These are phyloP conservation scores for Globisporangium rhizosaccharum DNA, from an alignment of 352 stramenopile genomes.

Conservation along the genomic window DNA sequence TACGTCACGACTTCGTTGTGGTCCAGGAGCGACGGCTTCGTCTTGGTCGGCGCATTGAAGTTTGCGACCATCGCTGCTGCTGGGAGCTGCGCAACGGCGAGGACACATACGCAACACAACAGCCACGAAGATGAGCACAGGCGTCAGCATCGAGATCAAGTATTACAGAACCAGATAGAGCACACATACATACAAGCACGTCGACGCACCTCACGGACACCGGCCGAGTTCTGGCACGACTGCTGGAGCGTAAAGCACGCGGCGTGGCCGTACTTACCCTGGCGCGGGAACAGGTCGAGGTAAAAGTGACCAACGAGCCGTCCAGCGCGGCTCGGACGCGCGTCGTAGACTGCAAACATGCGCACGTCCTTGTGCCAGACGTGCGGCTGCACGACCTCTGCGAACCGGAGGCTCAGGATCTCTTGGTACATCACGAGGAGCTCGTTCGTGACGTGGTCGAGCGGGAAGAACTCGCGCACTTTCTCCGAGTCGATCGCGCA, in stretches of 20 bases:
- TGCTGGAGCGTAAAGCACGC: conserved; percentile 89
- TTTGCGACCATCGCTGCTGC: conserved; percentile 90
- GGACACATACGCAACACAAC: not conserved
- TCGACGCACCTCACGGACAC: conserved; percentile 28
- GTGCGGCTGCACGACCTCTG: conserved; percentile 68
- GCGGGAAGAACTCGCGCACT: conserved; percentile 86
- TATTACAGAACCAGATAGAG: too few species aligned
- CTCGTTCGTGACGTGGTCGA: conserved; percentile 81
- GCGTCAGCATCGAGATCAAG: too few species aligned
- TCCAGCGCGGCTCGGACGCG: conserved; percentile 38
- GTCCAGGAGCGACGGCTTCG: conserved; percentile 69
- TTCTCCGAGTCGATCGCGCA: conserved; percentile 85
- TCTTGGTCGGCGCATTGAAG: conserved; percentile 78
- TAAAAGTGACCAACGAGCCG: conserved; percentile 85
- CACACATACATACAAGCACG: not conserved
- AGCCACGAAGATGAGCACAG: too few species aligned
- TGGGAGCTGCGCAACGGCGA: conserved; percentile 22
- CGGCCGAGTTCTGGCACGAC: conserved; percentile 57
- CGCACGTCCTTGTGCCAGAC: conserved; percentile 88
- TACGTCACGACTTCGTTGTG: conserved; percentile 87
- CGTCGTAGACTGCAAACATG: conserved; percentile 83
- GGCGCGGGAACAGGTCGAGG: conserved; percentile 81
- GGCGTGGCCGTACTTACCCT: conserved; percentile 86
- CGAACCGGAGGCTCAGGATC: conserved; percentile 82
- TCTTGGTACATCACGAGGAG: conserved; percentile 87